Percentiles rank a stretch among this genome's conserved stretches.
Evolutionary conservation across 495 filamentous ascomycete genomes (phyloP).

Genomic region (Lasiosphaeria miniovina): DNA sequence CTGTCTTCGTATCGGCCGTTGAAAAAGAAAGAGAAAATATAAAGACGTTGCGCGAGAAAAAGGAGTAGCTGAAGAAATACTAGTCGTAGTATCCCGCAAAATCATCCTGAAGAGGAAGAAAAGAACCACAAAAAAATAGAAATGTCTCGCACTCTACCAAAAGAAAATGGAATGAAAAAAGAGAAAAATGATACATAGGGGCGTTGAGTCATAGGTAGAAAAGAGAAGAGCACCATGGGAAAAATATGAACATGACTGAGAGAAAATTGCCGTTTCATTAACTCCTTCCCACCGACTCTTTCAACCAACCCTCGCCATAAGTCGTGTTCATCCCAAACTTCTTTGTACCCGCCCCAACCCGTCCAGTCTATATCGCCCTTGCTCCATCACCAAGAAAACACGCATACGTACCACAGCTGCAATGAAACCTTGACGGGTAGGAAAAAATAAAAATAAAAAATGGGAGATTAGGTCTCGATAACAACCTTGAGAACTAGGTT

Average conservation of each 20-base stretch:
- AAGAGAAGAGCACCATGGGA: neutral
- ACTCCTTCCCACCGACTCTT: neutral
- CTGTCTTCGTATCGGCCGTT: neutral
- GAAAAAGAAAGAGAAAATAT: neutral
- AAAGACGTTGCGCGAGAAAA: neutral
- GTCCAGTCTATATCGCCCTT: neutral
- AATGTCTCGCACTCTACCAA: no score
- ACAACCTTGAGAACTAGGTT: slow-evolving; percentile 83
- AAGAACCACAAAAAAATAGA: no score
- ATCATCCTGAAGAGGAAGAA: no score
- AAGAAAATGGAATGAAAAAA: neutral
- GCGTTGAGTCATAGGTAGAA: neutral
- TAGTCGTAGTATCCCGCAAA: no score
- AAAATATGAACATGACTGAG: neutral
- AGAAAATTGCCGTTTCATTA: neutral
- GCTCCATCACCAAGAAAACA: neutral
- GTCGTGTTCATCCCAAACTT: neutral
- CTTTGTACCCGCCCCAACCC: neutral
- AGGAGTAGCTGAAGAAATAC: neutral
- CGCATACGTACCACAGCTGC: neutral
- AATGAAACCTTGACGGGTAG: slow-evolving; percentile 1
- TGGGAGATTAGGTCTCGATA: slow-evolving; percentile 51
- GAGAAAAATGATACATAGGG: neutral
- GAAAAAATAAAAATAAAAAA: slow-evolving; percentile 16
- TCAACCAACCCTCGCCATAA: neutral